Percentiles rank a stretch among this genome's conserved stretches.
These are phyloP conservation scores for Casuarina glauca DNA, from an alignment of 306 rosid species.

Conservation along the genomic window DNA sequence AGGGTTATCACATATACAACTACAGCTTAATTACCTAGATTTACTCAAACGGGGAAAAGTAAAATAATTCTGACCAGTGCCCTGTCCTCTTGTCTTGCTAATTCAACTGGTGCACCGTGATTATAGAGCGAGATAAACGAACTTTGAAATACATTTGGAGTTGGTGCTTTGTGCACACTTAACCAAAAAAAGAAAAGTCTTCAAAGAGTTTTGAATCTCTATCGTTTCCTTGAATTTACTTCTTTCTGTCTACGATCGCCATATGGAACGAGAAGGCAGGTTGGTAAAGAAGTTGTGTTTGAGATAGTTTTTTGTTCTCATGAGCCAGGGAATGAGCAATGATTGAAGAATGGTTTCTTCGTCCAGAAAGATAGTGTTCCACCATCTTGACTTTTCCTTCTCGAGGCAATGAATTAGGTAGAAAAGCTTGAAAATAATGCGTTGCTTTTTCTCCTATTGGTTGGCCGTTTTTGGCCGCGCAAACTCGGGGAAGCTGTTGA, in stretches of 20 bases:
- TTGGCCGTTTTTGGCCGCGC: neutral
- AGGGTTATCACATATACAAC: neutral
- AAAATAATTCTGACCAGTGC: neutral
- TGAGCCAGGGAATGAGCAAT: conserved; percentile 37
- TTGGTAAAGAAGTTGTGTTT: no score
- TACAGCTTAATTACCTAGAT: neutral
- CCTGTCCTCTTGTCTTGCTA: neutral
- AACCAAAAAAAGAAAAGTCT: no score
- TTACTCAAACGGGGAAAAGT: neutral
- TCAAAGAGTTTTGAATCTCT: no score
- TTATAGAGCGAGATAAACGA: no score
- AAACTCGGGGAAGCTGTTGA: neutral
- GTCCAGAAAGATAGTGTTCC: conserved; percentile 14
- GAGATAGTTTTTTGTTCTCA: no score
- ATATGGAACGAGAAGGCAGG: conserved; percentile 3
- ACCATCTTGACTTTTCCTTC: conserved; percentile 57
- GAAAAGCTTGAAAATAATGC: conserved; percentile 34
- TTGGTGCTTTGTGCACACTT: no score
- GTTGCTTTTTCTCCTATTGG: conserved; percentile 7
- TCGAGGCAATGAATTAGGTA: conserved; percentile 42
- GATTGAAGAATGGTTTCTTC: conserved; percentile 27
- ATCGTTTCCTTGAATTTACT: no score
- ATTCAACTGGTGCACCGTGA: neutral
- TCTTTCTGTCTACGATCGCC: no score
- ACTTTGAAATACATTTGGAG: no score